Evolutionary conservation across 768 basidiomycete species (phyloP).

Genomic region (Lentinula detonsa): DNA sequence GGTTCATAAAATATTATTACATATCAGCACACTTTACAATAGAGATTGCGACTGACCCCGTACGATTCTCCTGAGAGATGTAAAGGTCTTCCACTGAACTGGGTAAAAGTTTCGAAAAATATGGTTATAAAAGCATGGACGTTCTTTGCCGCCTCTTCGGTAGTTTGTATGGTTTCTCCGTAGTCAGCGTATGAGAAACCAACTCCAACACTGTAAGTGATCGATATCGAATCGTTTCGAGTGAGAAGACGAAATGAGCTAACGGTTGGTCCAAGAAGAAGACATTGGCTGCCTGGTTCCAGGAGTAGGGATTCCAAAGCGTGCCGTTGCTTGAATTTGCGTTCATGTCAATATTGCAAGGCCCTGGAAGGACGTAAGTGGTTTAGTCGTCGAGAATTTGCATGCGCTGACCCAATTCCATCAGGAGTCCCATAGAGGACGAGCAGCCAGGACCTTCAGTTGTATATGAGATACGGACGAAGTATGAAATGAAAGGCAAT

Average conservation of each 20-base stretch:
- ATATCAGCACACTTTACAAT: background rate
- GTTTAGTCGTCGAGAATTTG: background rate
- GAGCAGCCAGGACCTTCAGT: conserved; percentile 49
- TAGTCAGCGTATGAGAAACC: conserved; percentile 70
- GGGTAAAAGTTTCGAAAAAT: conserved; percentile 74
- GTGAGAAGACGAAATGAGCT: background rate
- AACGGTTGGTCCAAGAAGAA: conserved; percentile 69
- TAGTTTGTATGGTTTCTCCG: conserved; percentile 63
- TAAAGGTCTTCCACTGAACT: conserved; percentile 62
- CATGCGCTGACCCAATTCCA: conserved; percentile 58
- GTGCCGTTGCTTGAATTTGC: conserved; percentile 55
- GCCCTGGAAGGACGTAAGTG: conserved; percentile 18
- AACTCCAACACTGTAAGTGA: conserved; percentile 39
- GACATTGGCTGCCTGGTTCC: conserved; percentile 62
- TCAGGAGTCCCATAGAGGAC: conserved; percentile 55
- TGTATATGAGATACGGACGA: background rate
- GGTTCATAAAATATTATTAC: background rate
- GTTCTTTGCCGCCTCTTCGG: conserved; percentile 77
- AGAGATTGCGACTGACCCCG: conserved; percentile 34
- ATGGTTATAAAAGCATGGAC: conserved; percentile 71
- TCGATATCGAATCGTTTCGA: background rate
- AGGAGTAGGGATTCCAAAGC: conserved; percentile 56
- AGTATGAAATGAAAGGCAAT: conserved; percentile 2
- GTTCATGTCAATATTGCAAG: conserved; percentile 21
- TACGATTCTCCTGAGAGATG: conserved; percentile 70